Conservation (phyloP, 2,329 filamentous ascomycete species). For the Leptosphaerulina australis region DNA sequence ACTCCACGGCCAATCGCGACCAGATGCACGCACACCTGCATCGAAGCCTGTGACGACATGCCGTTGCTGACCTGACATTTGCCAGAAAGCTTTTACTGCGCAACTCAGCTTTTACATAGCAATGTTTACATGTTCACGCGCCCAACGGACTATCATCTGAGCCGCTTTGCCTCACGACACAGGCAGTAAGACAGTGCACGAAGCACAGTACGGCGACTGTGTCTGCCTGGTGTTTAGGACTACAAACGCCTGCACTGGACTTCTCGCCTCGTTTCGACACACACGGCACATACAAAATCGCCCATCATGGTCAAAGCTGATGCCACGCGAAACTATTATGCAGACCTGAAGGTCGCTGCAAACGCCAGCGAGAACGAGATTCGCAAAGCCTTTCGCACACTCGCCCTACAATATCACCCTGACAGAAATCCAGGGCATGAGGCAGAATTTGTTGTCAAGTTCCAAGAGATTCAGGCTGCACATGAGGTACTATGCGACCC, state of each 20-base stretch:
- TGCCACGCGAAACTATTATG: slow-evolving; percentile 78
- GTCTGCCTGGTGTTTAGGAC: slow-evolving; percentile 28
- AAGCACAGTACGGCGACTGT: slow-evolving; percentile 9
- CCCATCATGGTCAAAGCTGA: slow-evolving; percentile 69
- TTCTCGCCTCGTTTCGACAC: slow-evolving; percentile 2
- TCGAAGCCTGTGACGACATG: slow-evolving; percentile 16
- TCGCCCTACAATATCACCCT: slow-evolving; percentile 85
- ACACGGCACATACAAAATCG: slow-evolving; percentile 11
- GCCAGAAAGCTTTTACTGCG: slow-evolving; percentile 6
- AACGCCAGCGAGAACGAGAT: slow-evolving; percentile 75
- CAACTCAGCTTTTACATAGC: slow-evolving; percentile 9
- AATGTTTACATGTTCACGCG: slow-evolving; percentile 39
- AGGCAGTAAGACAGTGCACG: slow-evolving; percentile 30
- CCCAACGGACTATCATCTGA: slow-evolving; percentile 39
- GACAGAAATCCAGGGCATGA: slow-evolving; percentile 87
- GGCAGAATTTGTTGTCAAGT: slow-evolving; percentile 77
- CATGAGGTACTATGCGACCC: slow-evolving; percentile 75
- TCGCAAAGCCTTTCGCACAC: slow-evolving; percentile 84
- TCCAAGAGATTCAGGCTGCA: slow-evolving; percentile 84
- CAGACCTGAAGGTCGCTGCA: slow-evolving; percentile 74
- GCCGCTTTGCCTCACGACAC: slow-evolving; percentile 39
- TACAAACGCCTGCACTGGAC: slow-evolving; percentile 12
- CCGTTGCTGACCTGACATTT: slow-evolving; percentile 8
- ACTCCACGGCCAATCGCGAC: slow-evolving; percentile 14
- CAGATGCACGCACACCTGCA: slow-evolving; percentile 15